These are phyloP conservation scores for Arabis alpina DNA, from an alignment of 345 rosid genomes.

Conservation along the genomic window DNA sequence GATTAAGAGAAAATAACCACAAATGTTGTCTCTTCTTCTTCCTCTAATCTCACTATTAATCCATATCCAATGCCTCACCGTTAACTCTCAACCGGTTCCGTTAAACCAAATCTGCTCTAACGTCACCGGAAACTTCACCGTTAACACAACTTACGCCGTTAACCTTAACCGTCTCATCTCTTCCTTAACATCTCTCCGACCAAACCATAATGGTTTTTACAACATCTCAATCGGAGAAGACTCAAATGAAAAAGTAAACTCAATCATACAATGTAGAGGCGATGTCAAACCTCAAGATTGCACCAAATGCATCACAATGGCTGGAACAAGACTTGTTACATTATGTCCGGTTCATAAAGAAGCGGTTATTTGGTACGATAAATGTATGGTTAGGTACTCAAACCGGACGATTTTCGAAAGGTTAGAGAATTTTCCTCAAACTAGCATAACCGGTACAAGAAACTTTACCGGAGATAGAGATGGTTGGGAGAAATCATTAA, in stretches of 20 bases:
- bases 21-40: conserved; percentile 33
- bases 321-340: conserved; percentile 29
- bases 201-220: conserved; percentile 41
- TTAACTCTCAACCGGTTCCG: conserved; percentile 39
- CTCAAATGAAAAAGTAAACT: conserved; percentile 43
- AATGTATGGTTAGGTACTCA: conserved; percentile 55
- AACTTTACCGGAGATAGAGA: conserved; percentile 40
- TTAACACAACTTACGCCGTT: conserved; percentile 38
- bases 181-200: conserved; percentile 37
- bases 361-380: conserved; percentile 46
- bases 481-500: conserved; percentile 37
- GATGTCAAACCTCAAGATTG: conserved; percentile 45
- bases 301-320: conserved; percentile 39
- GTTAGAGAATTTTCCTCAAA: conserved; percentile 28
- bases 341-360: conserved; percentile 48
- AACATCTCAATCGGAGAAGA: conserved; percentile 38
- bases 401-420: conserved; percentile 42
- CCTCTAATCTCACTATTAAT: conserved; percentile 35
- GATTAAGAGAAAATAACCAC: conserved; percentile 13
- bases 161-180: conserved; percentile 45
- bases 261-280: conserved; percentile 52
- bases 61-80: conserved; percentile 32
- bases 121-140: conserved; percentile 48
- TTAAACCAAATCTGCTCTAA: conserved; percentile 33
- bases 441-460: conserved; percentile 8